phyloP scores from a whole-genome alignment of 140 eudicot species.

The Flaveria floridana region DNA sequence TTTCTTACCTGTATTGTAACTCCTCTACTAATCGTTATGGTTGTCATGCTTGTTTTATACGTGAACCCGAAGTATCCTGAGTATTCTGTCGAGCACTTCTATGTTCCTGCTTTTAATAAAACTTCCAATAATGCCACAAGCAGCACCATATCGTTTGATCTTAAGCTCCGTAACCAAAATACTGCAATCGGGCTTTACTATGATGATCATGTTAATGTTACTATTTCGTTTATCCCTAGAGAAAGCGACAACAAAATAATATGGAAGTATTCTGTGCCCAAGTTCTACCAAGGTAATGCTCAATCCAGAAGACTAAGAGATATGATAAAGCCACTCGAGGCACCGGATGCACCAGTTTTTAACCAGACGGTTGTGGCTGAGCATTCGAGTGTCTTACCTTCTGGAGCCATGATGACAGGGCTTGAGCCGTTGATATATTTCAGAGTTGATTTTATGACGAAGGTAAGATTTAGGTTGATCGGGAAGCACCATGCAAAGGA shows the following conservation, averaged over 20 bases:
- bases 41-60: conserved; percentile 25
- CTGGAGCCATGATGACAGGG: conserved; percentile 17
- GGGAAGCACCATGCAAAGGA: conserved; percentile 30
- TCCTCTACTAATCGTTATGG: conserved; percentile 13
- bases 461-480: conserved; percentile 19
- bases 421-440: conserved; percentile 20
- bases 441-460: conserved; percentile 26
- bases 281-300: conserved; percentile 31
- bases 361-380: conserved; percentile 24
- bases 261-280: conserved; percentile 33
- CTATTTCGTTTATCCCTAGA: conserved; percentile 22
- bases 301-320: conserved; percentile 30
- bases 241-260: conserved; percentile 17
- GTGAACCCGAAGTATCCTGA: conserved; percentile 28
- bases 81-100: conserved; percentile 28
- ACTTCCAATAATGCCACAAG: conserved; percentile 17
- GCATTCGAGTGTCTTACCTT: conserved; percentile 23
- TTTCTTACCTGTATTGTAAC: conserved; percentile 19
- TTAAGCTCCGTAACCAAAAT: conserved; percentile 30
- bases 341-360: conserved; percentile 2
- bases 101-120: conserved; percentile 28
- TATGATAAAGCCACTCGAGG: conserved; percentile 12
- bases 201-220: conserved; percentile 20
- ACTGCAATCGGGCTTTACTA: conserved; percentile 28
- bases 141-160: conserved; percentile 24